Conservation (phyloP, 352 stramenopile species). For the Plasmopara muralis region DNA sequence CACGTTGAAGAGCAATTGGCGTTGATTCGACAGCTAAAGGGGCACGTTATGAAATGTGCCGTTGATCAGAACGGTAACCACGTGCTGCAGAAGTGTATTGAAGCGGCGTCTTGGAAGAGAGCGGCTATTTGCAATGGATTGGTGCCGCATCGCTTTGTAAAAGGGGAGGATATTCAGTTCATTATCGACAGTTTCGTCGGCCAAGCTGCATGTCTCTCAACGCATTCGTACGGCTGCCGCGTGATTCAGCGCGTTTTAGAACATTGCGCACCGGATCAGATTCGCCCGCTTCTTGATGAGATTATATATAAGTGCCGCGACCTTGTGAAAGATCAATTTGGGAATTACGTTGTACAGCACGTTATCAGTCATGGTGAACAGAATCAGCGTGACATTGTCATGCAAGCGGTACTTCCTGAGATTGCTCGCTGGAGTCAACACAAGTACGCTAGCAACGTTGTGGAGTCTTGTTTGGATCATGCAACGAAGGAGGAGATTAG, state of each 20-base stretch:
- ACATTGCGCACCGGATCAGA: slow-evolving; percentile 89
- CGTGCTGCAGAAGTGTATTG: slow-evolving; percentile 98
- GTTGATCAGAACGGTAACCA: slow-evolving; percentile 99
- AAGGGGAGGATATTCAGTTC: slow-evolving; percentile 92
- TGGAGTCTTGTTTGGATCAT: slow-evolving; percentile 91
- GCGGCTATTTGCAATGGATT: slow-evolving; percentile 15
- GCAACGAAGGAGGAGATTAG: slow-evolving; percentile 77
- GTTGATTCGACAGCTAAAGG: slow-evolving; percentile 74
- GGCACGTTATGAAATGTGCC: slow-evolving; percentile 89
- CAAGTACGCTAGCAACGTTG: slow-evolving; percentile 96
- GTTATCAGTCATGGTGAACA: slow-evolving; percentile 91
- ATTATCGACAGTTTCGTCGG: slow-evolving; percentile 95
- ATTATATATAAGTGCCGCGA: slow-evolving; percentile 88
- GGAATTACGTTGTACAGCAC: slow-evolving; percentile 99
- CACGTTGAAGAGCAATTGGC: slow-evolving; percentile 62
- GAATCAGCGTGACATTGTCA: slow-evolving; percentile 74
- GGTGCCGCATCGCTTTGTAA: slow-evolving; percentile 32
- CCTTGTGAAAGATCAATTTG: slow-evolving; percentile 95
- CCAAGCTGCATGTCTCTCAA: slow-evolving; percentile 88
- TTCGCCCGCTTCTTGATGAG: slow-evolving; percentile 89
- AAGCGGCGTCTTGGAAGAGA: slow-evolving; percentile 68
- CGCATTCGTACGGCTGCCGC: slow-evolving; percentile 97
- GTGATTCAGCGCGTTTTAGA: slow-evolving; percentile 98
- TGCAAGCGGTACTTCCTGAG: slow-evolving; percentile 80
- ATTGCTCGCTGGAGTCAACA: slow-evolving; percentile 89